Evolutionary conservation across 2,329 filamentous ascomycete species (phyloP).

Genomic region (Alternaria sp.): DNA sequence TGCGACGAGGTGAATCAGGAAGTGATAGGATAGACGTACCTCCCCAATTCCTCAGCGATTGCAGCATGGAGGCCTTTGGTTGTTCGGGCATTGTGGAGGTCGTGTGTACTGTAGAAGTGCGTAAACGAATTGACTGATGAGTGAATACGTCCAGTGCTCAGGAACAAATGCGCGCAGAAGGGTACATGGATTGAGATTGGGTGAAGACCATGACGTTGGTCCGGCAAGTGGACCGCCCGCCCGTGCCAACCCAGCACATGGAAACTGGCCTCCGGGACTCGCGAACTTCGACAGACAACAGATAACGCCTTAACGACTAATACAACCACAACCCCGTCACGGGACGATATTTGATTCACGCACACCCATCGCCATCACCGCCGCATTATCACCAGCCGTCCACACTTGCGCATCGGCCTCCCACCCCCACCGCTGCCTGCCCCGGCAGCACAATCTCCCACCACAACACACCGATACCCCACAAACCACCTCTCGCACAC

Average conservation of each 20-base stretch:
- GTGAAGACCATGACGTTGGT: conserved; percentile 35
- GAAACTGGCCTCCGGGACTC: conserved; percentile 35
- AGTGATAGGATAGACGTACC: conserved; percentile 48
- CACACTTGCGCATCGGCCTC: conserved; percentile 9
- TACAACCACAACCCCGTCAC: background rate
- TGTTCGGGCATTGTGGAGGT: conserved; percentile 47
- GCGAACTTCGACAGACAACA: conserved; percentile 24
- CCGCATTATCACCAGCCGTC: background rate
- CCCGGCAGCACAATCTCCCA: conserved; percentile 12
- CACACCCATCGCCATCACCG: background rate
- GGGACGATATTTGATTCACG: background rate
- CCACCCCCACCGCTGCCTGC: conserved; percentile 9
- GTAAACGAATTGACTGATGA: background rate
- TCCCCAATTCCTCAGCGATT: conserved; percentile 59
- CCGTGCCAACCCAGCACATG: conserved; percentile 32
- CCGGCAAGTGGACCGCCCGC: conserved; percentile 15
- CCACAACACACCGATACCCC: conserved; percentile 4
- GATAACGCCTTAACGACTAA: conserved; percentile 18
- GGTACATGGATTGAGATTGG: conserved; percentile 15
- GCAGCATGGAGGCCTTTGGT: conserved; percentile 49
- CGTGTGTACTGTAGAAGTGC: background rate
- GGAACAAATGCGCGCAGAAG: background rate
- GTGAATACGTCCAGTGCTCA: background rate
- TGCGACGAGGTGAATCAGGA: background rate
- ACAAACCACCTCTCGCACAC: conserved; percentile 20